A percentile compares a stretch with the other conserved stretches of the same genome.
These are phyloP conservation scores for Casaregolazyma lundiana DNA, from an alignment of 1,139 yeast species.

Conservation along the genomic window DNA sequence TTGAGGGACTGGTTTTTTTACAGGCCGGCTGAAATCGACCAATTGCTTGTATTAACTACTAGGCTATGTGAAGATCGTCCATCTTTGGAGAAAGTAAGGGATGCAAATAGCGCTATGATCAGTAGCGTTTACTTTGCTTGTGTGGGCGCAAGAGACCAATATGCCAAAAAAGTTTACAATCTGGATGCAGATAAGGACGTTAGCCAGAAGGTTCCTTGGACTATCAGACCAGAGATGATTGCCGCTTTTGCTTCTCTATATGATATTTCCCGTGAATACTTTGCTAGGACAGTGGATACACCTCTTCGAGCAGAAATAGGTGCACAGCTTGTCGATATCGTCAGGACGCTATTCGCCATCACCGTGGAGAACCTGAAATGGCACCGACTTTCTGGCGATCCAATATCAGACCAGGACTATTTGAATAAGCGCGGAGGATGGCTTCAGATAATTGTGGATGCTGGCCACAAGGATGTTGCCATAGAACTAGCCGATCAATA, in stretches of 20 bases:
- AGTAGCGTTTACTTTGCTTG: conserved; percentile 29
- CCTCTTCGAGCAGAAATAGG: conserved; percentile 18
- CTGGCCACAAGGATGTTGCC: conserved; percentile 50
- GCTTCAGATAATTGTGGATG: conserved; percentile 50
- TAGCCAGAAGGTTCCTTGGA: conserved; percentile 30
- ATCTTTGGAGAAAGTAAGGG: conserved; percentile 19
- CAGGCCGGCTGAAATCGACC: conserved; percentile 19
- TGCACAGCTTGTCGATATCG: conserved; percentile 27
- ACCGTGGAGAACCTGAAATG: conserved; percentile 28
- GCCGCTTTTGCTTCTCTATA: conserved; percentile 25
- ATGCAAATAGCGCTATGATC: conserved; percentile 29
- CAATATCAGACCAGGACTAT: conserved; percentile 19
- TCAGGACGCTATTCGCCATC: conserved; percentile 29
- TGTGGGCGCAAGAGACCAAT: conserved; percentile 21
- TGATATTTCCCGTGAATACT: conserved; percentile 16
- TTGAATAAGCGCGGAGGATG: conserved; percentile 40
- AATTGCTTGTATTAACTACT: conserved; percentile 17
- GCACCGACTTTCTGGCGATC: conserved; percentile 15
- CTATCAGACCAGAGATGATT: conserved; percentile 28
- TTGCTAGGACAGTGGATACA: conserved; percentile 8
- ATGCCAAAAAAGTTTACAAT: conserved; percentile 19
- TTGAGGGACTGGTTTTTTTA: conserved; percentile 27
- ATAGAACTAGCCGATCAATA: conserved; percentile 62
- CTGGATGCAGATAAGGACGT: conserved; percentile 18
- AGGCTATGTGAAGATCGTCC: conserved; percentile 13